Conservation (phyloP, 805 yeast genomes). For the Myxozyma lipomycoides region DNA sequence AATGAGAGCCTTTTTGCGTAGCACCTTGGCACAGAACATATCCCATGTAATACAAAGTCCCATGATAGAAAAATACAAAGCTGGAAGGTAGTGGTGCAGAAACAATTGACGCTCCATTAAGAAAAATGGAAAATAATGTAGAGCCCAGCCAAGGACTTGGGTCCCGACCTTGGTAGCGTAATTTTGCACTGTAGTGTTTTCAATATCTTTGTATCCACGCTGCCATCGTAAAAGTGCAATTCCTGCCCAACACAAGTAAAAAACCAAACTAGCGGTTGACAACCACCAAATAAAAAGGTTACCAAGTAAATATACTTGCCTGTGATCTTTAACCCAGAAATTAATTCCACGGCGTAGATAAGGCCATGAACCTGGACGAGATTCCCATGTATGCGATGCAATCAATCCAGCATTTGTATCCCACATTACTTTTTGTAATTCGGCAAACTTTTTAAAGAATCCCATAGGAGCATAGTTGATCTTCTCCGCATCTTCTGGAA, state of each 20-base stretch:
- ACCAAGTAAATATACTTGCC: conserved; percentile 57
- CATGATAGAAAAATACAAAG: conserved; percentile 80
- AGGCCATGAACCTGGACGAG: conserved; percentile 65
- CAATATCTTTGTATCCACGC: conserved; percentile 37
- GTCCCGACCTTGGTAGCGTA: conserved; percentile 42
- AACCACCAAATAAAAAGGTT: conserved; percentile 57
- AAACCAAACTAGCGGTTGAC: conserved; percentile 38
- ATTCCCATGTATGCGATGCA: conserved; percentile 48
- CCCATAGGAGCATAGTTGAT: conserved; percentile 39
- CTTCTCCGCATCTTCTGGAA: conserved; percentile 36
- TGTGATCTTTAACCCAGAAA: conserved; percentile 48
- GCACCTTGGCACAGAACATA: conserved; percentile 32
- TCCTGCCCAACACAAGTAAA: conserved; percentile 32
- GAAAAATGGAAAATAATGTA: conserved; percentile 88
- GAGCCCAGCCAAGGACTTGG: conserved; percentile 65
- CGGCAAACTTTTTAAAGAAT: conserved; percentile 51
- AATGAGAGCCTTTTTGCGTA: conserved; percentile 42
- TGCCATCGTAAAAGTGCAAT: conserved; percentile 40
- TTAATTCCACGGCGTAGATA: conserved; percentile 54
- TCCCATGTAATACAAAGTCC: conserved; percentile 61
- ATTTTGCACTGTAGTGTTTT: conserved; percentile 30
- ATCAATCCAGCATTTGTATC: conserved; percentile 46
- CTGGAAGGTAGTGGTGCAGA: conserved; percentile 90
- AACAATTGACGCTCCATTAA: conserved; percentile 91
- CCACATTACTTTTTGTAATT: conserved; percentile 57